phyloP scores from a whole-genome alignment of 176 grass and related monocot genomes.

The Poa annua region DNA sequence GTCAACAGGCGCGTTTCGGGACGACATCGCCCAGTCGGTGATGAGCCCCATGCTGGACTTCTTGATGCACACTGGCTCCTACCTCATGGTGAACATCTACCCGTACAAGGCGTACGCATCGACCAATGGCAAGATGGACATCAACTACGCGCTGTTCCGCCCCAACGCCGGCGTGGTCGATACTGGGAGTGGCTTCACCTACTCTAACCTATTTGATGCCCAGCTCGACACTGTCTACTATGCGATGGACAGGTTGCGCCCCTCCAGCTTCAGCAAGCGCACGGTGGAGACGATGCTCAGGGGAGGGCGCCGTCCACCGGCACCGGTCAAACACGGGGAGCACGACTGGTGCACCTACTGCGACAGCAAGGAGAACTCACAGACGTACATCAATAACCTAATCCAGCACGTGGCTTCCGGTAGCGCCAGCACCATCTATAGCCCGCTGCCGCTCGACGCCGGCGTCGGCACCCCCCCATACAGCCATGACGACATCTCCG shows the following conservation, averaged over 20 bases:
- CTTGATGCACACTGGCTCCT: conserved; percentile 46
- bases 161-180: conserved; percentile 52
- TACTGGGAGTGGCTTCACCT: conserved; percentile 24
- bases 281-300: conserved; percentile 25
- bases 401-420: conserved; percentile 56
- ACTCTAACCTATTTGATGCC: conserved; percentile 67
- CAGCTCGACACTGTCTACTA: conserved; percentile 62
- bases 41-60: conserved; percentile 65
- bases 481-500: conserved; percentile 47
- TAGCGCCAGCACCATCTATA: background rate
- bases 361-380: conserved; percentile 35
- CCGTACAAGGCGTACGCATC: conserved; percentile 59
- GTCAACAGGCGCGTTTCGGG: conserved; percentile 49
- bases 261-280: conserved; percentile 19
- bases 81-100: conserved; percentile 62
- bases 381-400: conserved; percentile 57
- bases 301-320: conserved; percentile 43
- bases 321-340: background rate
- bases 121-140: conserved; percentile 42
- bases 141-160: conserved; percentile 62
- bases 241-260: conserved; percentile 50
- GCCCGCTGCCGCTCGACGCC: background rate
- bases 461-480: conserved; percentile 51
- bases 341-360: background rate
- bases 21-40: conserved; percentile 55